These are phyloP conservation scores for Lactarius sp. DNA, from an alignment of 768 basidiomycete species.

Conservation along the genomic window DNA sequence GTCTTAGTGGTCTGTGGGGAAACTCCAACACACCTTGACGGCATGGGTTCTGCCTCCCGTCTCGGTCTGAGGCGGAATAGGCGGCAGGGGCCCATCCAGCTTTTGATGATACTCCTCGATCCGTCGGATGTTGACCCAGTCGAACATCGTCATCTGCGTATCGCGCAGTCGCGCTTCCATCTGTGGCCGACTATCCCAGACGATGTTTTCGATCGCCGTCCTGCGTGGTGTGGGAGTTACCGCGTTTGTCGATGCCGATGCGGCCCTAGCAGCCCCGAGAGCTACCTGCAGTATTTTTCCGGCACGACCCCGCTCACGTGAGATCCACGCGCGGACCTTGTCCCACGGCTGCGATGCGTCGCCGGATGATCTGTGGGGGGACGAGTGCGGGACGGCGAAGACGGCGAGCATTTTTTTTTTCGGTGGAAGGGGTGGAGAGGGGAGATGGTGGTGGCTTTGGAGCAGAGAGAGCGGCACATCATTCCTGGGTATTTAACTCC, in stretches of 20 bases:
- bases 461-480: not conserved
- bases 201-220: constrained; percentile 6
- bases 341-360: constrained; percentile 17
- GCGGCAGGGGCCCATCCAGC: constrained; percentile 18
- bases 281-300: constrained; percentile 18
- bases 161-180: constrained; percentile 16
- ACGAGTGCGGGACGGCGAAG: constrained; percentile 13
- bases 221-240: constrained; percentile 9
- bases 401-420: constrained; percentile 15
- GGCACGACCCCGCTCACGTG: constrained; percentile 22
- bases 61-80: constrained; percentile 9
- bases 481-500: constrained; percentile 17
- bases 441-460: not conserved
- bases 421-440: not conserved
- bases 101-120: constrained; percentile 12
- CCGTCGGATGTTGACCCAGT: constrained; percentile 21
- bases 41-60: constrained; percentile 9
- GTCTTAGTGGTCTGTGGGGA: not conserved
- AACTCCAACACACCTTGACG: constrained; percentile 16
- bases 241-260: constrained; percentile 18
- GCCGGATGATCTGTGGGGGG: constrained; percentile 6
- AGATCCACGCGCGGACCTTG: constrained; percentile 24
- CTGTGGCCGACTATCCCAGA: constrained; percentile 14
- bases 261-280: constrained; percentile 16
- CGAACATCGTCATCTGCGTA: constrained; percentile 17